Conservation (phyloP, 192 early-diverging fungal genomes). For the Coemansia sp. region DNA sequence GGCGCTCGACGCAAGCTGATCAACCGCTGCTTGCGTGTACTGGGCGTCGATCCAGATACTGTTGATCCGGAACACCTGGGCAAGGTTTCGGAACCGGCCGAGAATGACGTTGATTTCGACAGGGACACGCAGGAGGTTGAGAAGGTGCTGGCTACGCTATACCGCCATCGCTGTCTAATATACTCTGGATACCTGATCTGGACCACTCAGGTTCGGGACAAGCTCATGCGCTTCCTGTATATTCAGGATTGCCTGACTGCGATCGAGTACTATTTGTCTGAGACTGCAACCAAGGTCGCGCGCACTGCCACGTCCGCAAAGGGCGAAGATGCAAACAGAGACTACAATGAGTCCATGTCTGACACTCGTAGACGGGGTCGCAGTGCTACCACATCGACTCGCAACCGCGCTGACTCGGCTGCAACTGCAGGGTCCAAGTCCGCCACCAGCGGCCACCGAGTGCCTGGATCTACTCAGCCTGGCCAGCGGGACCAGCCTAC, state of each 20-base stretch:
- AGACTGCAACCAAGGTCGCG: conserved; percentile 73
- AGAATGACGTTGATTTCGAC: conserved; percentile 22
- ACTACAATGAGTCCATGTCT: neutral
- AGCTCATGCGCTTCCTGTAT: conserved; percentile 71
- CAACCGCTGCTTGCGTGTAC: conserved; percentile 44
- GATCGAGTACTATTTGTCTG: conserved; percentile 79
- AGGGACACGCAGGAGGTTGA: conserved; percentile 48
- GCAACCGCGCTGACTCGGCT: neutral
- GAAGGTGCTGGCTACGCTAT: conserved; percentile 50
- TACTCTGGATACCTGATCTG: conserved; percentile 84
- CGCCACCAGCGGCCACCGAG: neutral
- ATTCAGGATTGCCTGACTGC: conserved; percentile 65
- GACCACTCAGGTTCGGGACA: conserved; percentile 81
- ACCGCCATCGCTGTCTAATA: conserved; percentile 72
- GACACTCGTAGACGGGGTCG: too few relatives aligned
- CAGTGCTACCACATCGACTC: neutral
- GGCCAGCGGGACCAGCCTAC: neutral
- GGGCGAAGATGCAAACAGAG: neutral
- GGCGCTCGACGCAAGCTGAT: conserved; percentile 49
- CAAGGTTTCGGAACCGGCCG: conserved; percentile 3
- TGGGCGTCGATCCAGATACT: conserved; percentile 21
- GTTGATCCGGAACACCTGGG: neutral
- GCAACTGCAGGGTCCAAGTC: neutral
- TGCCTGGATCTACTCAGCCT: neutral
- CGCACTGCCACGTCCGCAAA: conserved; percentile 54